Evolutionary conservation across 176 grass and related monocot genomes (phyloP).

Genomic region (Tillandsia leiboldiana): DNA sequence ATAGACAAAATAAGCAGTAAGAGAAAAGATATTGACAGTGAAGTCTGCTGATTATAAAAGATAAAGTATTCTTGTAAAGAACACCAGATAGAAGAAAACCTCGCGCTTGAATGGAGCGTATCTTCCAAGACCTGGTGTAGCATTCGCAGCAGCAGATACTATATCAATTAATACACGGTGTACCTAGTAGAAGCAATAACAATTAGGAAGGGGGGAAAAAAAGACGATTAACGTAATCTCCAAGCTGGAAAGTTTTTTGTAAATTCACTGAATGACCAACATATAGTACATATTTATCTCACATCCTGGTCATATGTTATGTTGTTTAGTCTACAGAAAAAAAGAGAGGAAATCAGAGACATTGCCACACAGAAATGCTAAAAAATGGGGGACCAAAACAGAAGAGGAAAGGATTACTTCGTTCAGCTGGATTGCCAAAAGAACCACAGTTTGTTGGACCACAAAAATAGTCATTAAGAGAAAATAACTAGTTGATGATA

Average conservation of each 20-base stretch:
- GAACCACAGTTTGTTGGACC: too few species aligned
- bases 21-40: conserved; percentile 4
- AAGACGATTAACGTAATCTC: background rate
- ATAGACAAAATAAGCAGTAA: conserved; percentile 18
- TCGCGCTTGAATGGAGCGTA: conserved; percentile 77
- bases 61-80: background rate
- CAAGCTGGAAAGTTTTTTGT: too few species aligned
- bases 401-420: too few species aligned
- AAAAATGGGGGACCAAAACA: too few species aligned
- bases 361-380: too few species aligned
- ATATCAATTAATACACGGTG: conserved; percentile 72
- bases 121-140: conserved; percentile 72
- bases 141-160: conserved; percentile 70
- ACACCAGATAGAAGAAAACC: conserved; percentile 32
- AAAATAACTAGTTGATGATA: too few species aligned
- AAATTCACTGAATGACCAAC: background rate
- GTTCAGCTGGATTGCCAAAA: too few species aligned
- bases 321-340: background rate
- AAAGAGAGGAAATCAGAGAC: background rate
- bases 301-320: background rate
- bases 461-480: too few species aligned
- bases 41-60: background rate
- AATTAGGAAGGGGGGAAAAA: background rate
- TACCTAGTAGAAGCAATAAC: conserved; percentile 28
- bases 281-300: background rate